These are phyloP conservation scores for Rubia peregrina DNA, from an alignment of 305 asterid genomes.

Conservation along the genomic window DNA sequence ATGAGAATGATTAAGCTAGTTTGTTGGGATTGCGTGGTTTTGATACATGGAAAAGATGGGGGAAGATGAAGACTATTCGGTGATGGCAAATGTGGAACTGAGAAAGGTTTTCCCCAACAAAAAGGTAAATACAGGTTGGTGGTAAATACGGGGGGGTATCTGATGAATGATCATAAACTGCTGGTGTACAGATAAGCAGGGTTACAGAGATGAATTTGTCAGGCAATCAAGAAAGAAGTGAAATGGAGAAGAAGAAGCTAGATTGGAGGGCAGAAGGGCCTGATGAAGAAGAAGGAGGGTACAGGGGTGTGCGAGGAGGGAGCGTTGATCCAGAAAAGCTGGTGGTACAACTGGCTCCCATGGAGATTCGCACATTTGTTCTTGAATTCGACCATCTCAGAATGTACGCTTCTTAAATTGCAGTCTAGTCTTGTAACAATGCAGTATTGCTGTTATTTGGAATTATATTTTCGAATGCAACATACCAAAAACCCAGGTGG, in stretches of 20 bases:
- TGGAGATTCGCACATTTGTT: slow-evolving; percentile 72
- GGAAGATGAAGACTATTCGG: slow-evolving; percentile 61
- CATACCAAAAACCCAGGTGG: too few species aligned
- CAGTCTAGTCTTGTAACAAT: too few species aligned
- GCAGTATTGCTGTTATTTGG: too few species aligned
- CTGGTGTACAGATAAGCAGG: slow-evolving; percentile 36
- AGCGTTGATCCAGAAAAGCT: slow-evolving; percentile 50
- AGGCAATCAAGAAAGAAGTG: slow-evolving; percentile 57
- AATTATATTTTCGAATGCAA: too few species aligned
- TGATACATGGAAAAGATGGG: slow-evolving; percentile 39
- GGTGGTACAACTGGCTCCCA: slow-evolving; percentile 53
- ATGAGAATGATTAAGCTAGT: not conserved
- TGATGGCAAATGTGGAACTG: slow-evolving; percentile 49
- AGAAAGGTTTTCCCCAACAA: slow-evolving; percentile 53
- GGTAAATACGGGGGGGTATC: not conserved
- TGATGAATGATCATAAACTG: not conserved
- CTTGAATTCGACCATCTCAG: slow-evolving; percentile 11
- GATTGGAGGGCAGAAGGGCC: slow-evolving; percentile 47
- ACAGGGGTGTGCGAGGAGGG: slow-evolving; percentile 43
- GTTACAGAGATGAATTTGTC: slow-evolving; percentile 62
- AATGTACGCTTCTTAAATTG: slow-evolving; percentile 23
- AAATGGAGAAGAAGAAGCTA: slow-evolving; percentile 58
- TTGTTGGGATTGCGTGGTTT: slow-evolving; percentile 5
- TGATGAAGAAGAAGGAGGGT: slow-evolving; percentile 17
- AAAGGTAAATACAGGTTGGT: slow-evolving; percentile 31